Evolutionary conservation across 2,329 filamentous ascomycete species (phyloP).

Genomic region (Penicillium nordicum): DNA sequence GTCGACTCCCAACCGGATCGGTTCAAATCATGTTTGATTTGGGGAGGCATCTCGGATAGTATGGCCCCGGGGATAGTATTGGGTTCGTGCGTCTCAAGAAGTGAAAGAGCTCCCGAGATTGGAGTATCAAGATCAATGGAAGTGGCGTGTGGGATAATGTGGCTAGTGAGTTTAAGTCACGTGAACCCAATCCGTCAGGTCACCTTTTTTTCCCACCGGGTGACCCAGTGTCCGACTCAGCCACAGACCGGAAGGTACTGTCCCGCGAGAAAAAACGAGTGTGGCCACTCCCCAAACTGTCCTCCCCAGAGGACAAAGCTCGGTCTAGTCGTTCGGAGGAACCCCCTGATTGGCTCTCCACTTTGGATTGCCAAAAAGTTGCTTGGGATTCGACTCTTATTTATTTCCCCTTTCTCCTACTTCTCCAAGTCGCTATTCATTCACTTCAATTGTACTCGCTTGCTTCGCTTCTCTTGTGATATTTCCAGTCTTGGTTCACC

Average conservation of each 20-base stretch:
- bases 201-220: slow-evolving; percentile 13
- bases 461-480: slow-evolving; percentile 11
- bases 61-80: slow-evolving; percentile 7
- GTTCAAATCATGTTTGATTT: slow-evolving; percentile 95
- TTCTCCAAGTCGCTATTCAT: slow-evolving; percentile 11
- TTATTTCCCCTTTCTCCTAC: slow-evolving; percentile 17
- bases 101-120: slow-evolving; percentile 1
- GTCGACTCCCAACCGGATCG: slow-evolving; percentile 88
- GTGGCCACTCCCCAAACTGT: slow-evolving; percentile 4
- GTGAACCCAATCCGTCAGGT: slow-evolving; percentile 12
- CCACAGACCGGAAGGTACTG: slow-evolving; percentile 19
- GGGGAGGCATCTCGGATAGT: slow-evolving; percentile 60
- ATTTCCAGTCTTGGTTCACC: slow-evolving; percentile 3
- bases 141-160: slow-evolving; percentile 14
- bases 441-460: slow-evolving; percentile 11
- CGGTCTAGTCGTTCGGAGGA: slow-evolving; percentile 8
- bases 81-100: not conserved
- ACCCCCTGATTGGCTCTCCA: slow-evolving; percentile 9
- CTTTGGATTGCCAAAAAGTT: slow-evolving; percentile 22
- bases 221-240: slow-evolving; percentile 13
- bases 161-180: slow-evolving; percentile 2
- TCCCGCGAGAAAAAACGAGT: slow-evolving; percentile 6
- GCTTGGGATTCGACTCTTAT: slow-evolving; percentile 18
- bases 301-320: slow-evolving; percentile 4
- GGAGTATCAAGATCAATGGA: slow-evolving; percentile 9